Evolutionary conservation across 306 rosid species (phyloP).

Genomic region (Dalbergia cultrata): DNA sequence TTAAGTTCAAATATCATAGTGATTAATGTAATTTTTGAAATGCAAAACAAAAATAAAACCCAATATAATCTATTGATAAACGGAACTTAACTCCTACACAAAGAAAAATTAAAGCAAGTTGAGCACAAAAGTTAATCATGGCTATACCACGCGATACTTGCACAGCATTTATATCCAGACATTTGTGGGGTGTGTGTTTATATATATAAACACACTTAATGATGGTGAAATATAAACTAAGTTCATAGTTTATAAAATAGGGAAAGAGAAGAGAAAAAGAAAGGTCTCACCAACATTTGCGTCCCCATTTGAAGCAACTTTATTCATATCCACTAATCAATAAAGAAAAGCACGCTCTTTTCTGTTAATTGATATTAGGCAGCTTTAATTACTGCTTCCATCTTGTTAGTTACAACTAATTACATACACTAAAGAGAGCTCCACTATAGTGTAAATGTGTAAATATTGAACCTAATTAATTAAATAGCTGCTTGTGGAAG

Average conservation of each 20-base stretch:
- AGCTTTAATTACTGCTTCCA: conserved; percentile 43
- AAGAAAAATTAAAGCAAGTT: not conserved
- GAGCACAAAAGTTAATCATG: not conserved
- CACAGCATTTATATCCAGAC: conserved; percentile 1
- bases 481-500: conserved; percentile 1
- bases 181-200: not conserved
- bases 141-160: conserved; percentile 8
- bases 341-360: conserved; percentile 42
- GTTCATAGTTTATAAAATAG: not conserved
- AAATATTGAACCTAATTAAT: conserved; percentile 15
- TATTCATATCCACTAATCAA: conserved; percentile 43
- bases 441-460: conserved; percentile 6
- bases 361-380: conserved; percentile 35
- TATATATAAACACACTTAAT: not conserved
- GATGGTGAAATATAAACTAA: conserved; percentile 25
- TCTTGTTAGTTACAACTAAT: conserved; percentile 38
- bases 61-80: not conserved
- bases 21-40: no score
- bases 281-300: conserved; percentile 33
- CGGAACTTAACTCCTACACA: conserved; percentile 31
- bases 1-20: no score
- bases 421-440: conserved; percentile 8
- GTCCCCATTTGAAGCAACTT: conserved; percentile 45
- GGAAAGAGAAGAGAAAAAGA: conserved; percentile 11
- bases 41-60: no score